Evolutionary conservation across 495 filamentous ascomycete genomes (phyloP).

Genomic region (Staphylotrichum longicolle): DNA sequence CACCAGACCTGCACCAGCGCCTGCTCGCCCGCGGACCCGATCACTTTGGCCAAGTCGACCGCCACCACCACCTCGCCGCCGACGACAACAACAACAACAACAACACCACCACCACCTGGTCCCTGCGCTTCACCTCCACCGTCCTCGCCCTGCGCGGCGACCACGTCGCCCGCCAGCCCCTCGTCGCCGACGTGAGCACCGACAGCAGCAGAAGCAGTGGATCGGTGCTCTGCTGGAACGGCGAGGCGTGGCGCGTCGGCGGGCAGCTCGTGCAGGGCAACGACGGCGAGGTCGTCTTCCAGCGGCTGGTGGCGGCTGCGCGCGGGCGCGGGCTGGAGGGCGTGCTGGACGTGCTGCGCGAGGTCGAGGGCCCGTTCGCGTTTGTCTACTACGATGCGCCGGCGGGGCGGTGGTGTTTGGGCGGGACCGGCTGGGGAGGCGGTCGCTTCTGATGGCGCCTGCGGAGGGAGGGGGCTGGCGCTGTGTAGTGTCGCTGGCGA

Average conservation of each 20-base stretch:
- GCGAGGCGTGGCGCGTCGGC: conserved; percentile 86
- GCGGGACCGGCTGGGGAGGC: conserved; percentile 79
- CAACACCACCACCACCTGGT: conserved; percentile 7
- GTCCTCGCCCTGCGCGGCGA: conserved; percentile 83
- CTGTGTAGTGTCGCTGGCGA: conserved; percentile 72
- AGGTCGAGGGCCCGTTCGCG: conserved; percentile 81
- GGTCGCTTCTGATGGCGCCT: conserved; percentile 66
- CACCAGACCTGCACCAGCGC: conserved; percentile 33
- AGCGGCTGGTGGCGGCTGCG: conserved; percentile 24
- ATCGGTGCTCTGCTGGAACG: conserved; percentile 93
- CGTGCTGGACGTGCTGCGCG: conserved; percentile 55
- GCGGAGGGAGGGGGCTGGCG: conserved; percentile 52
- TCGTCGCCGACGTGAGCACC: conserved; percentile 33
- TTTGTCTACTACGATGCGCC: conserved; percentile 80
- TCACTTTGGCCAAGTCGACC: conserved; percentile 44
- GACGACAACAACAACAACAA: neutral
- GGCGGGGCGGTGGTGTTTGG: conserved; percentile 67
- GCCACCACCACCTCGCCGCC: conserved; percentile 20
- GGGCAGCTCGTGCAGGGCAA: conserved; percentile 60
- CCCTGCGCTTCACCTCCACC: conserved; percentile 70
- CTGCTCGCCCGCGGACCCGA: conserved; percentile 52
- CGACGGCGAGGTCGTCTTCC: conserved; percentile 71
- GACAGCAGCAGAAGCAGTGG: conserved; percentile 34
- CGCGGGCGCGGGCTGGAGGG: conserved; percentile 27
- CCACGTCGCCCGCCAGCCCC: conserved; percentile 68